Evolutionary conservation across 2,329 filamentous ascomycete genomes (phyloP).

Genomic region (Colletotrichum tofieldiae): DNA sequence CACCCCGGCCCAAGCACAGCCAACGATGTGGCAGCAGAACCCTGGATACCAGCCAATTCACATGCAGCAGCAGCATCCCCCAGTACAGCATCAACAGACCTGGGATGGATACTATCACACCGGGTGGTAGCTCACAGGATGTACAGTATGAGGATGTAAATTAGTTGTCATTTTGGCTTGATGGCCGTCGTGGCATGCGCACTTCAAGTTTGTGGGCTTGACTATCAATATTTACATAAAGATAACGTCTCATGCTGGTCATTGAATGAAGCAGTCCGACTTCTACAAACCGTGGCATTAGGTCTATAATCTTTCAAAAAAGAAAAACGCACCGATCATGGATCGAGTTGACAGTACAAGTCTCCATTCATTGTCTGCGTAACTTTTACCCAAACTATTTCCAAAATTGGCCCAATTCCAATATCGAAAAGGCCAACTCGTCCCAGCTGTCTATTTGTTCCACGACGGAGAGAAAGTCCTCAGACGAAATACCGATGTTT

Average conservation of each 20-base stretch:
- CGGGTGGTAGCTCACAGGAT: neutral
- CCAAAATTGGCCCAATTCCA: constrained; percentile 22
- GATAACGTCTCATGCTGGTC: too few relatives aligned
- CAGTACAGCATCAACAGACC: constrained; percentile 3
- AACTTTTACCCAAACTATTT: neutral
- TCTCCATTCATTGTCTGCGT: too few relatives aligned
- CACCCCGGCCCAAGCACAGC: neutral
- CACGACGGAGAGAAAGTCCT: constrained; percentile 56
- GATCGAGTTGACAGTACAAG: neutral
- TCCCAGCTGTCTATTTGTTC: constrained; percentile 51
- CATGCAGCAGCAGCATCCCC: constrained; percentile 13
- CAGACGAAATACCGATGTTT: constrained; percentile 56
- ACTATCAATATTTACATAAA: neutral
- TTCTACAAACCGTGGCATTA: too few relatives aligned
- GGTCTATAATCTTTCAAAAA: too few relatives aligned
- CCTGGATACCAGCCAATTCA: constrained; percentile 19
- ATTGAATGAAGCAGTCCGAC: too few relatives aligned
- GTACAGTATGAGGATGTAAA: neutral
- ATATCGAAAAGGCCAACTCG: neutral
- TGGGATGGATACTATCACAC: constrained; percentile 25
- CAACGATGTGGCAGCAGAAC: constrained; percentile 1
- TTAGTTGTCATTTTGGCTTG: neutral
- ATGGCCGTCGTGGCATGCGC: too few relatives aligned
- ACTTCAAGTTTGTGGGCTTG: neutral
- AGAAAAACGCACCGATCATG: neutral